These are phyloP conservation scores for Platanthera zijinensis DNA, from an alignment of 106 monocot genomes.

Conservation along the genomic window DNA sequence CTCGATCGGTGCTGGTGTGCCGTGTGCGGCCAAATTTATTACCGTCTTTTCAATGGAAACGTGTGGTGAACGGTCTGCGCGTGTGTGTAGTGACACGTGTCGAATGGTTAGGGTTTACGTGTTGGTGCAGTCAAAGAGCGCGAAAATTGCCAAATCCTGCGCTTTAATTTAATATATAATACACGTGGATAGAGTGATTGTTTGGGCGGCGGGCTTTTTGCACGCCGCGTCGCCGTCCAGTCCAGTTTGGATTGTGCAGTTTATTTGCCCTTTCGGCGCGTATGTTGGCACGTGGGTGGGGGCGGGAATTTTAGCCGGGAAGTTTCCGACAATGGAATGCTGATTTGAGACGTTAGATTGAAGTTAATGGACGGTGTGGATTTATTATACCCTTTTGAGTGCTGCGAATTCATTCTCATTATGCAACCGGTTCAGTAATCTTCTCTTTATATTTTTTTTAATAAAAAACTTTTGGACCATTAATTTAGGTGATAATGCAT, in stretches of 20 bases:
- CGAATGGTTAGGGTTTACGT: background rate
- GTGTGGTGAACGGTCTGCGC: no score
- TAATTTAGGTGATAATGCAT: no score
- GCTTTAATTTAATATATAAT: no score
- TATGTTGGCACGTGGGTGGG: background rate
- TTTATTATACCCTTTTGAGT: background rate
- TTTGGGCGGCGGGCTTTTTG: slow-evolving; percentile 1
- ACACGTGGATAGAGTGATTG: no score
- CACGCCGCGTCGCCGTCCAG: background rate
- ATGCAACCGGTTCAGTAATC: no score
- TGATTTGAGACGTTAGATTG: background rate
- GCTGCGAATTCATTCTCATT: background rate
- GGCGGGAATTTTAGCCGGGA: background rate
- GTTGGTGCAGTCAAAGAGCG: background rate
- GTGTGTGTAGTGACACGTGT: no score
- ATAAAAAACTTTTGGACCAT: no score
- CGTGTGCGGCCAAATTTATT: background rate
- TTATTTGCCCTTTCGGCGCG: background rate
- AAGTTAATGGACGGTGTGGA: background rate
- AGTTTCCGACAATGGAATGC: slow-evolving; percentile 2
- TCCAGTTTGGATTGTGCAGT: background rate
- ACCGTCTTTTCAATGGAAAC: no score
- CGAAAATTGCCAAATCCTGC: background rate
- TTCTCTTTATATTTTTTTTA: no score
- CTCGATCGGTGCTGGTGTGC: background rate